Evolutionary conservation across 2,329 filamentous ascomycete genomes (phyloP), one percentile per base, ranked within the genome.

Genomic region (Colletotrichum sp.): DNA sequence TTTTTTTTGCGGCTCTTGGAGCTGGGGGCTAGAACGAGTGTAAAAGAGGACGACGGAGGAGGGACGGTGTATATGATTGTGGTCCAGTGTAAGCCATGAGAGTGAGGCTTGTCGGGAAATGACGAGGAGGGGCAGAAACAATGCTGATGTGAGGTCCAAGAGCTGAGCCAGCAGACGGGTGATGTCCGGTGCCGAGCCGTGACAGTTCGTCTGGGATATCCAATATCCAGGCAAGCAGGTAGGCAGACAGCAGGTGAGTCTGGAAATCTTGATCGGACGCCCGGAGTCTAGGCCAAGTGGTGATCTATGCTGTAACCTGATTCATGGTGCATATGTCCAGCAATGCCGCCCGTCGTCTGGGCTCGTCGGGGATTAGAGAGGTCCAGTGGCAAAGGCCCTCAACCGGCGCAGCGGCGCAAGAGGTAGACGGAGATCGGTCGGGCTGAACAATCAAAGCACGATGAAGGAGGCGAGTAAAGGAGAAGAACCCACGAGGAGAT

Each of bases 311-410:
- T 70, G 63, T 36, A 78, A 78, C 78, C 77, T 80, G 74, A 79
- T 77, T 78, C 78, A 78, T 78, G 76, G 77, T 80, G 80, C 79
- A 80, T 82, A 83, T 83, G 78, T 81, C 81, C 80, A 81, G 81
- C 81, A 82, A 83, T 82, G 81, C 81, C 77, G 78, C 78, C 77
- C 77, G 77, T 80, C 74, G 76, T 48, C n/a, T 71, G 48, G 69
- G 68, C 60, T 52, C 34, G 74, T 55, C 26, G 60, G 71, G 74
- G 68, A 67, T 66, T 55, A 39, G 60, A 34, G 39, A 65, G 67
- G 59, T 39, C 36, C 36, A 39, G 36, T 65, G 65, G 75, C 71
- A 57, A 59, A 43, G 72, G 59, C 39, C 36, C 30, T 59, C 28
- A 16, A 77, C 75, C 63, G 65, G 30, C 39, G 61, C 68, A 18